phyloP scores from a whole-genome alignment of 2,329 filamentous ascomycete species.

The Chrysosporium keratinophilum region DNA sequence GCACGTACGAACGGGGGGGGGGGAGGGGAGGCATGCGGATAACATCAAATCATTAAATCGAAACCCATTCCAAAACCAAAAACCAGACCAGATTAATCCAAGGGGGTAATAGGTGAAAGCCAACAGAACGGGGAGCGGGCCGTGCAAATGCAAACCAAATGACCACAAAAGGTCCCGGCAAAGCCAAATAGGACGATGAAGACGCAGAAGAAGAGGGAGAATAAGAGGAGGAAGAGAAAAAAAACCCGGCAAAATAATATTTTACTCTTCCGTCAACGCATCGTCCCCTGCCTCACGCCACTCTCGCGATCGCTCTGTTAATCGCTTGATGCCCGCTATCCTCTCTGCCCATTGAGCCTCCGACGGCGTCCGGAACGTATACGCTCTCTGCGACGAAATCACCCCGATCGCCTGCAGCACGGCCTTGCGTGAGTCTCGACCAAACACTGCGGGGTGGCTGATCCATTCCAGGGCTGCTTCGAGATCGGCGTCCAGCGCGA shows the following conservation, averaged over 20 bases:
- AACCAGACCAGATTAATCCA: background rate
- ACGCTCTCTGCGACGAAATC: constrained; percentile 86
- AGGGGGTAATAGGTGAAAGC: background rate
- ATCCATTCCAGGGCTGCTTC: constrained; percentile 94
- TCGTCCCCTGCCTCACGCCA: constrained; percentile 84
- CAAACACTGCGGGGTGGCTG: constrained; percentile 88
- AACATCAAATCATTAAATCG: constrained; percentile 7
- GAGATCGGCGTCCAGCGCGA: constrained; percentile 80
- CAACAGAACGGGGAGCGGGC: background rate
- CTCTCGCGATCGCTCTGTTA: constrained; percentile 75
- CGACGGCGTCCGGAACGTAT: constrained; percentile 82
- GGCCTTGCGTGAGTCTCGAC: constrained; percentile 85
- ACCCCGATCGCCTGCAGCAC: constrained; percentile 94
- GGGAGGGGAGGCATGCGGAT: background rate
- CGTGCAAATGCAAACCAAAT: background rate
- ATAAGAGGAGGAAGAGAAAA: background rate
- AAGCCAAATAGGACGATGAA: background rate
- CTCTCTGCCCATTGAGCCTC: constrained; percentile 83
- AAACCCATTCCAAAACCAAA: background rate
- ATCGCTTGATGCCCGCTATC: constrained; percentile 65
- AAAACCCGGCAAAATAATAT: too few species aligned
- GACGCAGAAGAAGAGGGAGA: background rate
- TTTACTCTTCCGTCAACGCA: constrained; percentile 48
- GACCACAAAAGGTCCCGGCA: too few species aligned
- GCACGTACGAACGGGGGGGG: constrained; percentile 3